Base-by-base conservation (phyloP, 768 basidiomycete species). In the Krasilnikovozyma curviuscula region DNA sequence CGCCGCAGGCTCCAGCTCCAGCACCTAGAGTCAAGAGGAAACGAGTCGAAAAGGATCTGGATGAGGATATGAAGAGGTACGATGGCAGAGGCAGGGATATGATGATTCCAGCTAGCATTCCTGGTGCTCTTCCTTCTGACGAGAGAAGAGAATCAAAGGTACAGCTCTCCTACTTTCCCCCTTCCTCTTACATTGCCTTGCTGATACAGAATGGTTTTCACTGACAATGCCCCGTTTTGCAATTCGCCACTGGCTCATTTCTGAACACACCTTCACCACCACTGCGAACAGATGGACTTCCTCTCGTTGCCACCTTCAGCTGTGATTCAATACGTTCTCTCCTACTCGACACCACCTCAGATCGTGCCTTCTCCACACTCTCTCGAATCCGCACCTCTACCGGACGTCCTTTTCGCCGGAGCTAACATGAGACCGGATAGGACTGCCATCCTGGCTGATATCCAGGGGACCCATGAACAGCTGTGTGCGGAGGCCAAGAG, bases 391-490 rank as follows among this genome's bases (percentile, higher is more conserved):
- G 16, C 24, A 14, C 34, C 43, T 21, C 35, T 16, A 40, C 19
- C 29, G 19, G 34, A 7, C 13, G 10, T 21, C 5, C 25, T 19
- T 6, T 31, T 18, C 30, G 28, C 21, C 18, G 34, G 32, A 13
- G 28, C 16, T 7, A 50, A 44, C 29, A 47, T 38, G 25, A 24
- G 35, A 1, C 40, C 24, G 35, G 23, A 23, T 18, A 37, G 50
- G n/a, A 34, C 30, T 7, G 50, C 50, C n/a, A 52, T 52, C 34
- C 40, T 52, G 7, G 50, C 50, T 46, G 50, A 52, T 29, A 23
- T 52, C 24, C 50, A 52, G 24, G 45, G 45, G 2, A 40, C 44
- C 12, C 50, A 52, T 31, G 50, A 52, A 35, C 41, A 46, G 6
- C 27, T 52, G 12, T 32, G 45, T 2, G 30, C 13, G 10, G 39